These are phyloP conservation scores for Tulasnella sp. DNA, from an alignment of 768 basidiomycete species.

Conservation along the genomic window DNA sequence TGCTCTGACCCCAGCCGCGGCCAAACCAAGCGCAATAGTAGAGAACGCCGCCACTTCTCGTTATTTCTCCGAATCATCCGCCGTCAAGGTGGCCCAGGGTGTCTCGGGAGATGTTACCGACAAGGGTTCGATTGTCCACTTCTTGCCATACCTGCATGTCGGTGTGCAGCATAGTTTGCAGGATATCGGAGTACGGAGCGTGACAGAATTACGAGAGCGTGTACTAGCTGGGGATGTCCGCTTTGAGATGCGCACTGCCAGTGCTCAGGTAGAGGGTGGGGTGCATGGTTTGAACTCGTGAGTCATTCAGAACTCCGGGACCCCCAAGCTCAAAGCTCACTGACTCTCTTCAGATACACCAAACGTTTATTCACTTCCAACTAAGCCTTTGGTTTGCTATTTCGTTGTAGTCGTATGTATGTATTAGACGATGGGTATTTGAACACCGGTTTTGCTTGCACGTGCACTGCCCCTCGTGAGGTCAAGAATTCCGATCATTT, in stretches of 20 bases:
- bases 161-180: slow-evolving; percentile 94
- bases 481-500: too few species aligned
- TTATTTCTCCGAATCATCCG: slow-evolving; percentile 91
- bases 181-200: slow-evolving; percentile 79
- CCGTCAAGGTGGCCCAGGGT: slow-evolving; percentile 95
- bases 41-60: slow-evolving; percentile 96
- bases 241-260: slow-evolving; percentile 92
- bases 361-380: slow-evolving; percentile 52
- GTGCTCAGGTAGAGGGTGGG: slow-evolving; percentile 93
- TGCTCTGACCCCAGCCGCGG: slow-evolving; percentile 37
- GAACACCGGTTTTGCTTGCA: neutral
- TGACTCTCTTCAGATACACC: slow-evolving; percentile 53
- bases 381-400: neutral
- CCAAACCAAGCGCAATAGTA: slow-evolving; percentile 39
- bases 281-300: slow-evolving; percentile 95
- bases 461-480: neutral
- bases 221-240: slow-evolving; percentile 70
- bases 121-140: slow-evolving; percentile 92
- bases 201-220: slow-evolving; percentile 66
- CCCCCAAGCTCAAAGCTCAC: neutral
- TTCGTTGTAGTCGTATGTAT: slow-evolving; percentile 3
- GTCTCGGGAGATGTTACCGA: slow-evolving; percentile 97
- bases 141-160: slow-evolving; percentile 80
- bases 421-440: neutral
- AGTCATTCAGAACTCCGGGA: slow-evolving; percentile 44